These are phyloP conservation scores for Chaetomiaceae sp. DNA, from an alignment of 2,329 filamentous ascomycete species.

Conservation along the genomic window DNA sequence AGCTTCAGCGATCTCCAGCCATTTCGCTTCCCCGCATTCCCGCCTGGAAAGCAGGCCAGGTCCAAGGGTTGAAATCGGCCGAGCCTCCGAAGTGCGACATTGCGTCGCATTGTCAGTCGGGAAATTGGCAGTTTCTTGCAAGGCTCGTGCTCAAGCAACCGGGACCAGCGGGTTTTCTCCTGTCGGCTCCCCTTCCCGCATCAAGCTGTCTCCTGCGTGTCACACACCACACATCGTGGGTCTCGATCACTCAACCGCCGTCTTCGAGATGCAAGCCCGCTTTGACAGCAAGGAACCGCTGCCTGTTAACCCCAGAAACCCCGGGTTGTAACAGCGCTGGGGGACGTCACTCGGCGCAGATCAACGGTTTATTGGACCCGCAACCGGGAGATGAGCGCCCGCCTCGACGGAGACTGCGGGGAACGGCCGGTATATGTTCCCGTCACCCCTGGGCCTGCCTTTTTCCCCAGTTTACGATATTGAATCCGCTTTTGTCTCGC, in stretches of 20 bases:
- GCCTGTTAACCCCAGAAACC: slow-evolving; percentile 6
- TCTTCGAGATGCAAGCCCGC: background rate
- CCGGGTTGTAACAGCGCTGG: slow-evolving; percentile 2
- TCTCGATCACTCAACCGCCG: background rate
- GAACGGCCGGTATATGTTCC: slow-evolving; percentile 15
- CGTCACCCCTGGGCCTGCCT: background rate
- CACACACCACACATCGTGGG: background rate
- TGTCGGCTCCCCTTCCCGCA: background rate
- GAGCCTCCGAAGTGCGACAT: slow-evolving; percentile 2
- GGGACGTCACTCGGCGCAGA: background rate
- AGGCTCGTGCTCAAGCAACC: background rate
- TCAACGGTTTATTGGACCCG: background rate
- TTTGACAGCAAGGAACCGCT: background rate
- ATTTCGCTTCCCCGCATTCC: slow-evolving; percentile 12
- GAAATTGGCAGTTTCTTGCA: background rate
- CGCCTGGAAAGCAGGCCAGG: background rate
- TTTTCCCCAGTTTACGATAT: background rate
- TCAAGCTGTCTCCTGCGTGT: background rate
- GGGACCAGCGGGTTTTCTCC: background rate
- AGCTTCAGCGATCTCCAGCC: background rate
- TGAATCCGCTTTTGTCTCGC: background rate
- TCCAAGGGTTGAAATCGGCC: background rate
- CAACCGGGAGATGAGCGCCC: slow-evolving; percentile 1
- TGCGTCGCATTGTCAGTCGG: background rate
- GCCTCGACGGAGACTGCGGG: slow-evolving; percentile 1